Evolutionary conservation across 257 asterid species (phyloP), one percentile per base, ranked within the genome.

Genomic region (Schizonepeta tenuifolia): DNA sequence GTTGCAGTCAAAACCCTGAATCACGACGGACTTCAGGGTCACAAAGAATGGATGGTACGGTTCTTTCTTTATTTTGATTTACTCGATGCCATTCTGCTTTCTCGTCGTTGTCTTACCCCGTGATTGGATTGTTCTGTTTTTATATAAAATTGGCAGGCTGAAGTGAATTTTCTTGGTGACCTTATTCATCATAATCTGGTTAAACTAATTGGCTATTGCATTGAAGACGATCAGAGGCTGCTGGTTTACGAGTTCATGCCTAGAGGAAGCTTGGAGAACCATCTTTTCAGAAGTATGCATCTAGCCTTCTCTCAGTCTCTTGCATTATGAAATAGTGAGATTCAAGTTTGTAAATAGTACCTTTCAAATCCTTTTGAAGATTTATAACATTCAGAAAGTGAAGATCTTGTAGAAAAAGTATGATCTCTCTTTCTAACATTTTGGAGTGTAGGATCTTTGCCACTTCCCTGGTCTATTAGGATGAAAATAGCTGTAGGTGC

Each of bases 1-100:
- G 98, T 94, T 59, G 99, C 99, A 40, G 99, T 94, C 77, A 94
- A 94, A 72, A 94, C 97, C 73, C 88, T 94, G 17, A 94, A 94
- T 83, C 99, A 88, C 47, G 99, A 94, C 36, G 98, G 99, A 55
- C 88, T 91, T 78, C 99, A 94, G 94, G 99, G 99, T 71, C 99
- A 94, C 85, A 94, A 86, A 87, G 99, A 94, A 86, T 94, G 99
- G 99, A 96, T 94, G 99, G 99, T 94, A 62, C 14, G 96, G 18
- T 57, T 63, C 79, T 77, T 79, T 78, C 82, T 65, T 73, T n/a
- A 50, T 81, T 59, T 7, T 31, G 11, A 61, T 63, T 65, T 38
- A 14, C 58, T 70, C 11, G 38, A 51, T 55, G 35, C 68, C 28
- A 65, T 60, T 33, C 33, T 71, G 18, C 22, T 73, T 49, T 54